Base-by-base conservation (phyloP, 2,329 filamentous ascomycete species). In the Neonectria faginata region DNA sequence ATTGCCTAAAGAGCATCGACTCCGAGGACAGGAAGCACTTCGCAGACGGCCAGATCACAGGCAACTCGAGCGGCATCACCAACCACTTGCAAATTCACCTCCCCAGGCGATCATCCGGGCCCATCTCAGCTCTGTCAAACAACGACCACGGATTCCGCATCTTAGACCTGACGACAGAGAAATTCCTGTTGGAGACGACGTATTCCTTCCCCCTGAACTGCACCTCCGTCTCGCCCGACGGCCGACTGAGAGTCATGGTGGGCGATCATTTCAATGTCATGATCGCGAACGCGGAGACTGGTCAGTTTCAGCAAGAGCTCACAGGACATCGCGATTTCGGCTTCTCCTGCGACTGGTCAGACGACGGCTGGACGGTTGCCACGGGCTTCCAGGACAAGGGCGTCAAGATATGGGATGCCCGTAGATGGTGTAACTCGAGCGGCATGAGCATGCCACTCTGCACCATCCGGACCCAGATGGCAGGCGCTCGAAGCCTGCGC, bases 291-390 rank as follows among this genome's bases (percentile, higher is more conserved):
- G 88, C 91, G 11, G 91, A 92, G 60, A 88, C 85, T 12, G 89
- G 91, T 14, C 79, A 84, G 64, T 82, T 81, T 60, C 83, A 86
- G 67, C 83, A 90, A 69, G 79, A 80, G 27, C 84, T 94, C 2
- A 77, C 81, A 4, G 89, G 90, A 2, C 91, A 93, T 73, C 82
- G 82, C 14, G 91, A 94, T 73, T 91, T 85, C 69, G 91, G 89
- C 2, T 95, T 94, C 72, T 88, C 92, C 2, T 93, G 91, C 72
- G 92, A 91, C 69, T 95, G 92, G 92, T 90, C 91, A 18, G 88
- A 91, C 57, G 90, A 94, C 74, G 92, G 91, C 33, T 89, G 89
- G 80, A 90, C 89, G 12, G 85, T 94, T 20, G 92, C 92, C 12
- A 94, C 92, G 0, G 92, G 89, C 22, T 91, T 90, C 66, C 92